Percentiles rank a stretch among this genome's conserved stretches.
Conservation (phyloP, 1,284 basidiomycete genomes). For the Puccinia horiana region DNA sequence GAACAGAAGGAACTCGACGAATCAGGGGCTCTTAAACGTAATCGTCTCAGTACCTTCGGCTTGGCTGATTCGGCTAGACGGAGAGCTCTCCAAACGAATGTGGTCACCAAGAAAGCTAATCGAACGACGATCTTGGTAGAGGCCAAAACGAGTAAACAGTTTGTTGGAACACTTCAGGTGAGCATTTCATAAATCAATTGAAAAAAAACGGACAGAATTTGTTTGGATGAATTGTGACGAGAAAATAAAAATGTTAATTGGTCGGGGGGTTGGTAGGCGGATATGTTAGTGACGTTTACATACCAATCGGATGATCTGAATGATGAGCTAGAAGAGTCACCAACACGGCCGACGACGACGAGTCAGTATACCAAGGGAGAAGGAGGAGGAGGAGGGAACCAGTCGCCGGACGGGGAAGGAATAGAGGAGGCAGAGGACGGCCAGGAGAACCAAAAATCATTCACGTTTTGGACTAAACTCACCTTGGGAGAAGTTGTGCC, state of each 20-base stretch:
- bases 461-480: conserved; percentile 78
- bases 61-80: conserved; percentile 32
- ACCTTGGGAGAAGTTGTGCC: conserved; percentile 69
- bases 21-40: conserved; percentile 63
- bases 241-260: conserved; percentile 15
- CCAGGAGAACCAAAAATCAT: conserved; percentile 72
- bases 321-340: conserved; percentile 55
- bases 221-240: conserved; percentile 3
- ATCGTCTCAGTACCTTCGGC: conserved; percentile 63
- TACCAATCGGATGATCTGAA: conserved; percentile 77
- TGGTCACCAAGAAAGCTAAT: conserved; percentile 81
- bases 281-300: conserved; percentile 86
- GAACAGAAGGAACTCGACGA: conserved; percentile 61
- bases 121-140: conserved; percentile 80
- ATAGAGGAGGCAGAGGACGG: conserved; percentile 20
- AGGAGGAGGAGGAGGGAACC: conserved; percentile 59
- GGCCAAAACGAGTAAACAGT: conserved; percentile 74
- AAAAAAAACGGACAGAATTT: background rate
- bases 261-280: conserved; percentile 67
- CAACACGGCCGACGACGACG: conserved; percentile 50
- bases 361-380: conserved; percentile 53
- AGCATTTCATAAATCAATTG: conserved; percentile 54
- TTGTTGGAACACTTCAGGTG: conserved; percentile 72
- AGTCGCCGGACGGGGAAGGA: background rate
- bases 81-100: conserved; percentile 53